phyloP scores from a whole-genome alignment of 257 asterid genomes.

The Solanum sitiens region DNA sequence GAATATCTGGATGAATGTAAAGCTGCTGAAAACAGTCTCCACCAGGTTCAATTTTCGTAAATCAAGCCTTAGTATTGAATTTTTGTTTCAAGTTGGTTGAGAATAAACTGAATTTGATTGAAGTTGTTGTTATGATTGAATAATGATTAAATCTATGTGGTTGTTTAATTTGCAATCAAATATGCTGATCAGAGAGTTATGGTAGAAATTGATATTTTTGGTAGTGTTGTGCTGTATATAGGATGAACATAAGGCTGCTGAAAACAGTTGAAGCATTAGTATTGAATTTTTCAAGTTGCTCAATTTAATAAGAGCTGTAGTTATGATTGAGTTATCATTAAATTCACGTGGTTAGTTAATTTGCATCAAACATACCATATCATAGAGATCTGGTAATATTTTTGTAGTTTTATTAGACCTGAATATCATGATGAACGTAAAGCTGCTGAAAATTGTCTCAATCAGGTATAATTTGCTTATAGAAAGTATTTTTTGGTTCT shows the following conservation, averaged over 20 bases:
- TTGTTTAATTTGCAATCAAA: not conserved
- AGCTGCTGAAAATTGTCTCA: not conserved
- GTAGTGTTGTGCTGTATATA: not conserved
- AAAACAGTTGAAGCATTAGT: slow-evolving; percentile 25
- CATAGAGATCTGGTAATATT: not conserved
- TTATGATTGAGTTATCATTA: not conserved
- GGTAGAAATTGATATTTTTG: not conserved
- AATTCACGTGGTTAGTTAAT: not conserved
- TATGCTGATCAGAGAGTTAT: not conserved
- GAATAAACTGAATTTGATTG: not conserved
- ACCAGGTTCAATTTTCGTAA: slow-evolving; percentile 36
- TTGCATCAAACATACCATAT: not conserved
- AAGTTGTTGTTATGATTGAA: not conserved
- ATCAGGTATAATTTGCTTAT: not conserved
- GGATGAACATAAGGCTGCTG: slow-evolving; percentile 72
- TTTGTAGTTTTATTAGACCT: not conserved
- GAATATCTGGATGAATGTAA: slow-evolving; percentile 37
- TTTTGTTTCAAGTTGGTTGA: not conserved
- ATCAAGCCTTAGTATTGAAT: not conserved
- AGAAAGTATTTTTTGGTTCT: not conserved
- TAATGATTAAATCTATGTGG: not conserved
- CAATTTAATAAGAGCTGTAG: not conserved
- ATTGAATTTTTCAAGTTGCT: not conserved
- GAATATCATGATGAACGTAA: not conserved
- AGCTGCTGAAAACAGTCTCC: slow-evolving; percentile 74